Evolutionary conservation across 2,329 filamentous ascomycete genomes (phyloP).

Genomic region (Fusarium sp.): DNA sequence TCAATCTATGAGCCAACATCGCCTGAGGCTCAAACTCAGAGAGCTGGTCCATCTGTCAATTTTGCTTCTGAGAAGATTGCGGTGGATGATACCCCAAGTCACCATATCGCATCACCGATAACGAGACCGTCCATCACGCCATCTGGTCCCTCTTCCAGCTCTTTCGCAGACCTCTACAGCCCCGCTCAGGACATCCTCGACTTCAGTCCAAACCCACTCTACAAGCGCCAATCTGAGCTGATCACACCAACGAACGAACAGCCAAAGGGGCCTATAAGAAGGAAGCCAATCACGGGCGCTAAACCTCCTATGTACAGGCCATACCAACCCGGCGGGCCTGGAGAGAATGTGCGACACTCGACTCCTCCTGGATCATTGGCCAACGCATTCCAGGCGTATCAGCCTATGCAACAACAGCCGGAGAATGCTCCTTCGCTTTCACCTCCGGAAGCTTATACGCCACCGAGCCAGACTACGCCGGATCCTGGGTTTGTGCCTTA

Average conservation of each 20-base stretch:
- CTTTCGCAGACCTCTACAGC: constrained; percentile 7
- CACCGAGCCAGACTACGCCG: neutral
- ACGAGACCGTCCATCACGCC: neutral
- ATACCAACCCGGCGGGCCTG: neutral
- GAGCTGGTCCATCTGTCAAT: neutral
- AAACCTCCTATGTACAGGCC: constrained; percentile 9
- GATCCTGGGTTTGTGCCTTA: constrained; percentile 5
- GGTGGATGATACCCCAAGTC: neutral
- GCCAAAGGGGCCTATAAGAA: constrained; percentile 6
- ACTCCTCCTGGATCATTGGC: neutral
- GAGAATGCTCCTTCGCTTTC: neutral
- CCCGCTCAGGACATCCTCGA: constrained; percentile 14
- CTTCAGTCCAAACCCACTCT: neutral
- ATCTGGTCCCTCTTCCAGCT: neutral
- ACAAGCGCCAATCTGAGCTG: neutral
- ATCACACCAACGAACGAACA: neutral
- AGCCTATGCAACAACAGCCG: constrained; percentile 1
- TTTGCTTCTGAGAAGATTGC: constrained; percentile 9
- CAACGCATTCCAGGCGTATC: constrained; percentile 13
- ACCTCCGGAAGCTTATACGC: neutral
- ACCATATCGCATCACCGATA: neutral
- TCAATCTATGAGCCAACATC: neutral
- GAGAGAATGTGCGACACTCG: neutral
- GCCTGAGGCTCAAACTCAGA: neutral
- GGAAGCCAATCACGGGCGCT: constrained; percentile 14